Percentiles rank a stretch among this genome's conserved stretches.
phyloP scores from a whole-genome alignment of 2,329 filamentous ascomycete genomes.

The Clonostachys solani region DNA sequence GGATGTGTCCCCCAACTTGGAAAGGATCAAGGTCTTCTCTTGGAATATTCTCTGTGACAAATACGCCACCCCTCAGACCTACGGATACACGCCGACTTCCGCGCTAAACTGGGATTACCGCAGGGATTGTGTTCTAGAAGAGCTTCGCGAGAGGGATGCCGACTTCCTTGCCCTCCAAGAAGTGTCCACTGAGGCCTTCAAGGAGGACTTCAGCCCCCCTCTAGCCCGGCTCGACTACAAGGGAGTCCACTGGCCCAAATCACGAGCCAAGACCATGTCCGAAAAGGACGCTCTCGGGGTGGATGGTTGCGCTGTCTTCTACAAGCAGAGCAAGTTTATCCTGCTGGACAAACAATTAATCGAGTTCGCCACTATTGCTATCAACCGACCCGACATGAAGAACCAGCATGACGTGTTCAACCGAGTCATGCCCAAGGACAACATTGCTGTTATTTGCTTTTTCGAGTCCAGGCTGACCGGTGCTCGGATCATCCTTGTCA shows the following conservation, averaged over 20 bases:
- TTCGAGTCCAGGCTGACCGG: constrained; percentile 89
- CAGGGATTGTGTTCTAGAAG: constrained; percentile 75
- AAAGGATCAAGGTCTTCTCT: constrained; percentile 80
- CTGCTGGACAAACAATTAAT: constrained; percentile 91
- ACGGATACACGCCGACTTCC: constrained; percentile 83
- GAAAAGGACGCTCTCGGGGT: constrained; percentile 86
- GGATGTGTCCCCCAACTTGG: constrained; percentile 51
- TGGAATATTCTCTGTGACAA: constrained; percentile 97
- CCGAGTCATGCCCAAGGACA: constrained; percentile 96
- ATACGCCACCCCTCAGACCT: constrained; percentile 78
- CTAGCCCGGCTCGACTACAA: constrained; percentile 87
- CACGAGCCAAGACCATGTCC: constrained; percentile 84
- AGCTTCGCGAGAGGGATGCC: constrained; percentile 73
- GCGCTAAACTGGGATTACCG: constrained; percentile 87
- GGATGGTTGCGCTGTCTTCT: constrained; percentile 95
- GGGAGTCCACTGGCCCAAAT: constrained; percentile 89
- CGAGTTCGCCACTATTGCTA: constrained; percentile 86
- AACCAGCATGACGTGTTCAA: constrained; percentile 98
- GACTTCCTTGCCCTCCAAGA: constrained; percentile 94
- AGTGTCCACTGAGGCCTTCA: constrained; percentile 86
- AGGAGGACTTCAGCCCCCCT: constrained; percentile 84
- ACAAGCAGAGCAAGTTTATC: constrained; percentile 92
- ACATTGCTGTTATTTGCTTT: constrained; percentile 89
- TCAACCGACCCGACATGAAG: constrained; percentile 95
- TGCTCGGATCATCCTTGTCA: constrained; percentile 87